Conservation (phyloP, 129 eudicot species). For the Ambrosia artemisiifolia region DNA sequence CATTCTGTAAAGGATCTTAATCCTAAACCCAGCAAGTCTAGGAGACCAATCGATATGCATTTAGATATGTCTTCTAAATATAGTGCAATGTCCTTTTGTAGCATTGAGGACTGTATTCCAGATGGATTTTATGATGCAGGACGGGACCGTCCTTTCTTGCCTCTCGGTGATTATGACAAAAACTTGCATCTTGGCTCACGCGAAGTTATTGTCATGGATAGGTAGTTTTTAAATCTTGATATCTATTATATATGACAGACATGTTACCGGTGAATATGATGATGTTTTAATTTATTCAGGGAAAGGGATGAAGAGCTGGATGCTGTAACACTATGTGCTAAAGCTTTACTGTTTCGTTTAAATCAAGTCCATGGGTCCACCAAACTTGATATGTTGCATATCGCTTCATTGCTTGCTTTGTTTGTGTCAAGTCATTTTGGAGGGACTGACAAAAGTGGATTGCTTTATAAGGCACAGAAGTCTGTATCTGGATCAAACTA, state of each 20-base stretch:
- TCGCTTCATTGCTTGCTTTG: slow-evolving; percentile 86
- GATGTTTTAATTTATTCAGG: slow-evolving; percentile 35
- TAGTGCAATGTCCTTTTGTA: slow-evolving; percentile 67
- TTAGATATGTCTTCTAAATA: slow-evolving; percentile 57
- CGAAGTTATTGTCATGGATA: slow-evolving; percentile 86
- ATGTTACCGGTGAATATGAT: neutral
- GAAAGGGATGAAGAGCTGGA: slow-evolving; percentile 74
- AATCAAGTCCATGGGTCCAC: slow-evolving; percentile 39
- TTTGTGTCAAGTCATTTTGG: slow-evolving; percentile 95
- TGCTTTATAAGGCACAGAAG: slow-evolving; percentile 63
- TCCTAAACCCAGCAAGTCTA: slow-evolving; percentile 63
- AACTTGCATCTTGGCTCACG: slow-evolving; percentile 67
- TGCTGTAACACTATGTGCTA: slow-evolving; percentile 70
- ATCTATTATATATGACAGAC: neutral
- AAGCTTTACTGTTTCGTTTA: slow-evolving; percentile 46
- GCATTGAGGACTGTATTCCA: slow-evolving; percentile 62
- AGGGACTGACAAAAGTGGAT: slow-evolving; percentile 76
- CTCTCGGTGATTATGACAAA: slow-evolving; percentile 64
- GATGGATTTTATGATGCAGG: slow-evolving; percentile 99
- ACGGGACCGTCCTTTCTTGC: slow-evolving; percentile 89
- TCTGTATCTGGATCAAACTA: slow-evolving; percentile 73
- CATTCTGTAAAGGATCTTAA: slow-evolving; percentile 73
- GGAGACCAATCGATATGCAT: slow-evolving; percentile 46
- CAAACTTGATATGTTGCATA: slow-evolving; percentile 48
- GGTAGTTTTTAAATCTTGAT: slow-evolving; percentile 40